Evolutionary conservation across 164 flowering plant genomes (phyloP).

Genomic region (Santalum album): DNA sequence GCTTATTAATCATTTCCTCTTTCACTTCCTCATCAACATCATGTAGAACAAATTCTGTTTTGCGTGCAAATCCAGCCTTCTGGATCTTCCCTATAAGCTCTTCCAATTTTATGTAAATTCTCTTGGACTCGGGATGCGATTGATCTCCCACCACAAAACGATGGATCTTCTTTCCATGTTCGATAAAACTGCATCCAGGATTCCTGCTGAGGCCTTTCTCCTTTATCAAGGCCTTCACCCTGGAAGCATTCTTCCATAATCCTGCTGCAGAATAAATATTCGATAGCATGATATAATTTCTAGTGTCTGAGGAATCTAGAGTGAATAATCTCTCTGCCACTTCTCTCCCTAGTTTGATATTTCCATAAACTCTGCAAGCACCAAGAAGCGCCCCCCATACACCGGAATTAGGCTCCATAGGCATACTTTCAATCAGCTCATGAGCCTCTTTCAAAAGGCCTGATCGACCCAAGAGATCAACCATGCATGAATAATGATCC

Average conservation of each 20-base stretch:
- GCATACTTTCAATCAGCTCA: conserved; percentile 25
- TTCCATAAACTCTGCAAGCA: conserved; percentile 24
- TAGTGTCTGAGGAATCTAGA: conserved; percentile 20
- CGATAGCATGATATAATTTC: conserved; percentile 28
- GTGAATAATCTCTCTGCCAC: conserved; percentile 18
- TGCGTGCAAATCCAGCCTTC: conserved; percentile 23
- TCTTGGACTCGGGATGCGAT: conserved; percentile 22
- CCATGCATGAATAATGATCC: conserved; percentile 39
- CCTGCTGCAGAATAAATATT: conserved; percentile 35
- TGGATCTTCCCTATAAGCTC: conserved; percentile 23
- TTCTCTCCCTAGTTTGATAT: conserved; percentile 27
- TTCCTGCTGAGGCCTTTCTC: conserved; percentile 20
- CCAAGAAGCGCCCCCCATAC: conserved; percentile 38
- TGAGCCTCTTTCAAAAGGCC: conserved; percentile 29
- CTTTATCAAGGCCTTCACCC: conserved; percentile 26
- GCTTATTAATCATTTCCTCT: conserved; percentile 29
- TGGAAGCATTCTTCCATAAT: conserved; percentile 29
- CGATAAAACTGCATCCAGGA: conserved; percentile 37
- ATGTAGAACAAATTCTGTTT: conserved; percentile 34
- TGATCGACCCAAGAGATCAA: conserved; percentile 35
- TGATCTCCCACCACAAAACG: conserved; percentile 28
- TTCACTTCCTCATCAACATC: conserved; percentile 34
- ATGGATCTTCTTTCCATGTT: conserved; percentile 22
- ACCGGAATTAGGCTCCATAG: conserved; percentile 30
- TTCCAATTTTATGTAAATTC: conserved; percentile 24